A percentile compares a stretch with the other conserved stretches of the same genome.
Evolutionary conservation across 2,329 filamentous ascomycete genomes (phyloP).

Genomic region (Fusarium sp.): DNA sequence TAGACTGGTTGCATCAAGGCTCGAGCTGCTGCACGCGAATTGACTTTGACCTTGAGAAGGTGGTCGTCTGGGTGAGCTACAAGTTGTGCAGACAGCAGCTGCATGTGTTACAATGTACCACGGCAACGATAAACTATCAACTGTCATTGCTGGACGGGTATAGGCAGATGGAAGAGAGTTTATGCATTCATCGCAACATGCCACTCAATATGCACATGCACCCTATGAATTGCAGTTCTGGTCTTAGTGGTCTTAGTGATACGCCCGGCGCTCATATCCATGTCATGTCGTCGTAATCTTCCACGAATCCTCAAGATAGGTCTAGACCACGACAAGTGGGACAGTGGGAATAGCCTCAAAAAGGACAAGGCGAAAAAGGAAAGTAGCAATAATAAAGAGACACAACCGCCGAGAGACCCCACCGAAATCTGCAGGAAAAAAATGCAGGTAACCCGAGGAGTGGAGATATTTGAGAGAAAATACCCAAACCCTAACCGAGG

Average conservation of each 20-base stretch:
- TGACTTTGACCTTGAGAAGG: constrained; percentile 12
- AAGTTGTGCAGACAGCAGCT: not conserved
- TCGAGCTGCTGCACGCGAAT: constrained; percentile 5
- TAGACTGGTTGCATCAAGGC: not conserved
- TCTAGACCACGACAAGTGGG: constrained; percentile 14
- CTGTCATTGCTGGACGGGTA: constrained; percentile 9
- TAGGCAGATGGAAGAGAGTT: constrained; percentile 23
- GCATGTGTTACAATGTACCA: not conserved
- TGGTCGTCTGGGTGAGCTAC: constrained; percentile 1
- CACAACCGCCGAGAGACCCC: constrained; percentile 13
- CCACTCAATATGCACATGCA: constrained; percentile 2
- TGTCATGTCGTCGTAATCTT: constrained; percentile 24
- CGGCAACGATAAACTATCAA: not conserved
- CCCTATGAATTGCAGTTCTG: constrained; percentile 1
- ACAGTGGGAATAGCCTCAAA: constrained; percentile 35
- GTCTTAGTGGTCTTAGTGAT: not conserved
- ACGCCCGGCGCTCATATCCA: constrained; percentile 1
- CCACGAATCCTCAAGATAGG: constrained; percentile 11
- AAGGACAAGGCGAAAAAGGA: constrained; percentile 9
- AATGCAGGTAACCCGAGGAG: constrained; percentile 34
- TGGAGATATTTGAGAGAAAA: constrained; percentile 26
- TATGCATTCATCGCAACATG: constrained; percentile 12
- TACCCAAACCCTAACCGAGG: constrained; percentile 23
- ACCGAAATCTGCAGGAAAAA: constrained; percentile 20
- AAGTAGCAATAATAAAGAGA: not conserved